Conservation (phyloP, 257 asterid genomes). For the Nicotiana tabacum region DNA sequence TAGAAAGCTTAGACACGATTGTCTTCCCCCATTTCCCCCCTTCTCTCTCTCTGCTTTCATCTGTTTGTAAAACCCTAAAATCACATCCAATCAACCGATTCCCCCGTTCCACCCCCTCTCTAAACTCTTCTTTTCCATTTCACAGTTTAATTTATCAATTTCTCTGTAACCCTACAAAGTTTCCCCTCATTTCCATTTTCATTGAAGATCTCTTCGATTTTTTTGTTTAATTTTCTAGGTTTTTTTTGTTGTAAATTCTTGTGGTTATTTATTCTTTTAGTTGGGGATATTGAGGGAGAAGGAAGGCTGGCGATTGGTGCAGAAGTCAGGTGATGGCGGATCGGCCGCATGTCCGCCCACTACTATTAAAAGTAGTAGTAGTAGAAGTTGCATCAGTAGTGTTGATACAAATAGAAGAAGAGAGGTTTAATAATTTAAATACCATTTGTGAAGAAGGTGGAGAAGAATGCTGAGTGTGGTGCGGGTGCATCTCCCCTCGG, state of each 20-base stretch:
- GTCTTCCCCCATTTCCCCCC: background rate
- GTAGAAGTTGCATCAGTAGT: background rate
- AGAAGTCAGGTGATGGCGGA: conserved; percentile 74
- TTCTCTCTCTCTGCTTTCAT: background rate
- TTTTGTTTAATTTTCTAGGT: background rate
- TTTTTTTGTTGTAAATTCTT: background rate
- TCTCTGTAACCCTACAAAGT: background rate
- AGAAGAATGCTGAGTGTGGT: conserved; percentile 80
- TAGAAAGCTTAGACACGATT: background rate
- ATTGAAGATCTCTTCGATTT: background rate
- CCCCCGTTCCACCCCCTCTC: background rate
- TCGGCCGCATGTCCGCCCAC: conserved; percentile 64
- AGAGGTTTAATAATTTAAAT: no score
- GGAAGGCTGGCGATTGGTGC: conserved; percentile 64
- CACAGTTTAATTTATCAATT: background rate
- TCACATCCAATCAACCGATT: conserved; percentile 1
- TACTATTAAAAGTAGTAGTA: conserved; percentile 7
- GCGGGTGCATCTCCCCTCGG: conserved; percentile 88
- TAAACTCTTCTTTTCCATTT: background rate
- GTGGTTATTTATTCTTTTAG: background rate
- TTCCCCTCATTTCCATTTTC: background rate
- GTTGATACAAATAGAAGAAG: conserved; percentile 15
- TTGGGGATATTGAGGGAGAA: background rate
- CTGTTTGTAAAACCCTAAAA: conserved; percentile 14
- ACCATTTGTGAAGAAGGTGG: conserved; percentile 11